Conservation (phyloP, 1,139 yeast species). For the Hemisphaericaspora subhashii region DNA sequence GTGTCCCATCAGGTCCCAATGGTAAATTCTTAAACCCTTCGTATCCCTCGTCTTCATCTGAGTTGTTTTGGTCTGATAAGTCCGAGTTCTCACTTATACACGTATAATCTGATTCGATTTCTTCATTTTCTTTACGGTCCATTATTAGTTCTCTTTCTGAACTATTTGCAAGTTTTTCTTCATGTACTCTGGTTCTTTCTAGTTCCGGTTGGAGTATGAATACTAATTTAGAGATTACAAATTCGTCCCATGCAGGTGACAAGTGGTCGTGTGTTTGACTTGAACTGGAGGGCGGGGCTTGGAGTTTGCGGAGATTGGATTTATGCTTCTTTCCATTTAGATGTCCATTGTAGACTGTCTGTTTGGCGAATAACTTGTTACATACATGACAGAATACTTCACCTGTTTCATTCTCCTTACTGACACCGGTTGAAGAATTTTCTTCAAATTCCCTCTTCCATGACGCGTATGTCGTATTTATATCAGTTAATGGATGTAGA, state of each 20-base stretch:
- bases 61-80: constrained; percentile 37
- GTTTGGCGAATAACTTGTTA: constrained; percentile 60
- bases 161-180: constrained; percentile 65
- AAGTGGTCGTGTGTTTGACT: not conserved
- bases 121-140: constrained; percentile 32
- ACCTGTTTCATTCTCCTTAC: constrained; percentile 27
- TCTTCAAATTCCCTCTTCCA: constrained; percentile 33
- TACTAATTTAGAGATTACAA: constrained; percentile 32
- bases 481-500: constrained; percentile 51
- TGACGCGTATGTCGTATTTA: constrained; percentile 29
- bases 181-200: constrained; percentile 55
- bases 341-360: constrained; percentile 69
- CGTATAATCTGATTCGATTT: constrained; percentile 16
- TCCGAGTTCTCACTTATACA: constrained; percentile 38
- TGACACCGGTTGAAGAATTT: too few relatives aligned
- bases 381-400: constrained; percentile 64
- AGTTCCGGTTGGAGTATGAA: constrained; percentile 36
- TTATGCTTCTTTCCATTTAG: constrained; percentile 74
- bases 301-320: constrained; percentile 35
- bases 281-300: not conserved
- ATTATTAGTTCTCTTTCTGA: constrained; percentile 72
- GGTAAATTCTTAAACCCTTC: constrained; percentile 56
- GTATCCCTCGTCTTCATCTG: constrained; percentile 22
- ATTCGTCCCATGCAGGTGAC: constrained; percentile 26
- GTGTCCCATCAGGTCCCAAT: constrained; percentile 83